A percentile compares a stretch with the other conserved stretches of the same genome.
These are phyloP conservation scores for Exobasidium rhododendri DNA, from an alignment of 1,284 basidiomycete genomes.

Conservation along the genomic window DNA sequence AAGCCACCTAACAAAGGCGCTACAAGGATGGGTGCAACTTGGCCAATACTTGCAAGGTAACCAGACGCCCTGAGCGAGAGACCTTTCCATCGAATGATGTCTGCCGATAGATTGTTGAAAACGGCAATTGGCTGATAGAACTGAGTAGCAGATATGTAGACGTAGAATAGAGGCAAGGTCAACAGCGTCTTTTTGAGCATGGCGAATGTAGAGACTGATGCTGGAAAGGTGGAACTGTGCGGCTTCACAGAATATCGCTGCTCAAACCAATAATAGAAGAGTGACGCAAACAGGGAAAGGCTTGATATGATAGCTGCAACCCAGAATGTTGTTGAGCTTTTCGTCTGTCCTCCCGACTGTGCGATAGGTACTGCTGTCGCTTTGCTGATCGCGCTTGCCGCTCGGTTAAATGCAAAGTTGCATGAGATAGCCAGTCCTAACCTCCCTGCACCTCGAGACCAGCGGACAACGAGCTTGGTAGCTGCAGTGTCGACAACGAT, in stretches of 20 bases:
- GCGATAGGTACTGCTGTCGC: slow-evolving; percentile 54
- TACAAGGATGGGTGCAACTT: slow-evolving; percentile 58
- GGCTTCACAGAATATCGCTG: slow-evolving; percentile 12
- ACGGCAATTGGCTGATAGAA: slow-evolving; percentile 55
- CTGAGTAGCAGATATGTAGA: slow-evolving; percentile 44
- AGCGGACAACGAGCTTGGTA: slow-evolving; percentile 30
- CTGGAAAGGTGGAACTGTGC: slow-evolving; percentile 25
- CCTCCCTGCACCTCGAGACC: slow-evolving; percentile 18
- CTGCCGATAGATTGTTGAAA: slow-evolving; percentile 56
- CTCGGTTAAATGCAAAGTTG: slow-evolving; percentile 51
- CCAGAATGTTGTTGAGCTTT: slow-evolving; percentile 56
- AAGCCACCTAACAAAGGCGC: slow-evolving; percentile 54
- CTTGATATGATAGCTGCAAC: slow-evolving; percentile 52
- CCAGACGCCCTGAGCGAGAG: slow-evolving; percentile 56
- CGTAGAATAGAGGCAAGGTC: slow-evolving; percentile 43
- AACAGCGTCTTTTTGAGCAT: slow-evolving; percentile 13
- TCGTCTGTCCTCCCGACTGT: slow-evolving; percentile 32
- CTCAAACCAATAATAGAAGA: slow-evolving; percentile 54
- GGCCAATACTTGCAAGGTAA: slow-evolving; percentile 56
- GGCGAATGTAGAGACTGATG: slow-evolving; percentile 21
- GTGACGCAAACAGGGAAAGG: slow-evolving; percentile 40
- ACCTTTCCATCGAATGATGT: slow-evolving; percentile 56
- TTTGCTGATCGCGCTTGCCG: slow-evolving; percentile 35
- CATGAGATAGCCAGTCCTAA: slow-evolving; percentile 43
- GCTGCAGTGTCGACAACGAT: slow-evolving; percentile 52